Base-by-base conservation (phyloP, 768 basidiomycete genomes). In the Steccherinum ochraceum region DNA sequence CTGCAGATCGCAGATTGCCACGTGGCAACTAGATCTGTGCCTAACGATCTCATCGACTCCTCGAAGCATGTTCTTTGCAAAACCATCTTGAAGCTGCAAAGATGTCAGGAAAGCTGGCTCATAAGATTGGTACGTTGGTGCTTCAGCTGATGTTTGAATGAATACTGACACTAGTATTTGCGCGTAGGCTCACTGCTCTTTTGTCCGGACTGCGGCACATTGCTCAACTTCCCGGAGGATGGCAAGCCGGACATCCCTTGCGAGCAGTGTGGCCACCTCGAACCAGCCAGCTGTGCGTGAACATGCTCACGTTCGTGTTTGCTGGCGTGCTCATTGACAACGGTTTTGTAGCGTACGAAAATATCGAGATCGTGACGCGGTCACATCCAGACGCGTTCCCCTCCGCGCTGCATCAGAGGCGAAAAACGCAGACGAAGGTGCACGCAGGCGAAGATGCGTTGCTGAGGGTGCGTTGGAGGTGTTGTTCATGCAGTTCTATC, bases 381-480 rank as follows among this genome's bases (percentile, higher is more conserved):
- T 96, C 94, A 5, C 89, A 93, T 56, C 89, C 93, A 0, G 90
- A 93, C 50, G 95, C 96, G 2, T 97, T 98, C 66, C 95, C 96
- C 0, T 93, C 91, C 23, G 78, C 84, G 0, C 68, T 98, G 53
- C 73, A 86, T 60, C 89, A 94, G 58, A 91, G 91, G 59, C 76
- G 89, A 50, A 91, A 94, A 68, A 96, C 92, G 0, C 84, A 91
- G 66, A 93, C 89, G 10, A 90, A 89, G 62, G 68, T 73, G 16
- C 87, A 90, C 56, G 83, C 86, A 30, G 75, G 76, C 24, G 83
- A 78, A 16, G 86, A 88, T 27, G 68, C 78, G 41, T 77, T 81
- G 59, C 74, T 80, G 35, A 78, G 79, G 79, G 73, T 89, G 72
- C 39, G 61, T 46, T 35, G 43, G 52, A n/a, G 2, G 30, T 35